phyloP scores from a whole-genome alignment of 495 filamentous ascomycete species.

The Clohesyomyces aquaticus region DNA sequence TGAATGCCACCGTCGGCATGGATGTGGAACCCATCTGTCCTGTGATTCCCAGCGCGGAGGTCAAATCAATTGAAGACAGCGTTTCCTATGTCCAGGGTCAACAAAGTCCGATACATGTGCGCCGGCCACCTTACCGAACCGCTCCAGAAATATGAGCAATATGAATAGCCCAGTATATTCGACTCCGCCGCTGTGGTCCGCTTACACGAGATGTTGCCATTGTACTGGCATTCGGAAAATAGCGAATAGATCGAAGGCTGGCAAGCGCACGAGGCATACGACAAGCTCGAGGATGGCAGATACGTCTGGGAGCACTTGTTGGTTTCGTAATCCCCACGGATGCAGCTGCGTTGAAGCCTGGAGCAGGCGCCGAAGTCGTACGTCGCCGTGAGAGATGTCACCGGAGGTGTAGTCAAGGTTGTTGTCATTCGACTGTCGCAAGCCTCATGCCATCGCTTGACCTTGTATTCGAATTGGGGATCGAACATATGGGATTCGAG shows the following conservation, averaged over 20 bases:
- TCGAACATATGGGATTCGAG: conserved; percentile 20
- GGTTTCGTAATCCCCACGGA: conserved; percentile 10
- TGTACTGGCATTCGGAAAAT: conserved; percentile 19
- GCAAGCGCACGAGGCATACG: conserved; percentile 3
- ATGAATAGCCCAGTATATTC: conserved; percentile 6
- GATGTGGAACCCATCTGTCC: no score
- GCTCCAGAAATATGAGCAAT: conserved; percentile 19
- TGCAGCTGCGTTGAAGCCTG: conserved; percentile 1
- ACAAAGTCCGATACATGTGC: not conserved
- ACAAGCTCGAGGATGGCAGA: conserved; percentile 3
- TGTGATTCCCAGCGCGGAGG: not conserved
- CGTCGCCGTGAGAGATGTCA: conserved; percentile 2
- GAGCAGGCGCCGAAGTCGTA: conserved; percentile 19
- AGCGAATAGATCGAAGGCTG: conserved; percentile 13
- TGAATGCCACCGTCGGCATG: no score
- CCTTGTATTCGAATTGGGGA: conserved; percentile 1
- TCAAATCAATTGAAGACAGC: conserved; percentile 5
- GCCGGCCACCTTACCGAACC: not conserved
- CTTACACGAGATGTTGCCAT: conserved; percentile 19
- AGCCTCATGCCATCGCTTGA: conserved; percentile 1
- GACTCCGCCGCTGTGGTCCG: conserved; percentile 15
- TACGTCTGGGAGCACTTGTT: conserved; percentile 8
- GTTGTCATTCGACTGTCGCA: not conserved
- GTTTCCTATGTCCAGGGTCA: not conserved
- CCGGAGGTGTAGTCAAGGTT: conserved; percentile 1